A percentile compares a stretch with the other conserved stretches of the same genome.
These are phyloP conservation scores for Peronospora destructor DNA, from an alignment of 352 stramenopile genomes.

Conservation along the genomic window DNA sequence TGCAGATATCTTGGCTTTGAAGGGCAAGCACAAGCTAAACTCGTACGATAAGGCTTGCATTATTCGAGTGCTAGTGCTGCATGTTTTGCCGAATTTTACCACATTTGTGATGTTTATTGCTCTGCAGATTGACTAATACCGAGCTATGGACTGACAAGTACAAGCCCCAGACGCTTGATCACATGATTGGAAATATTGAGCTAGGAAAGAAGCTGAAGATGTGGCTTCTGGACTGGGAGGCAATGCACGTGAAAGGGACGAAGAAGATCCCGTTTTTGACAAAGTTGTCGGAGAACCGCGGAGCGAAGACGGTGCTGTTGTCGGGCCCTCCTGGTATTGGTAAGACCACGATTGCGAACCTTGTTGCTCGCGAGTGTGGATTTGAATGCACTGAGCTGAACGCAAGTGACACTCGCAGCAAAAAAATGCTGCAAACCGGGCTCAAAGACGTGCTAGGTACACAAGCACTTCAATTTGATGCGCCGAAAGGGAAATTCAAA, in stretches of 20 bases:
- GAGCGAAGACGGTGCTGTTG: constrained; percentile 91
- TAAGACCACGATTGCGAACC: constrained; percentile 94
- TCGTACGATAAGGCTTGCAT: constrained; percentile 24
- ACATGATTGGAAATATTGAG: constrained; percentile 93
- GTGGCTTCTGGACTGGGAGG: constrained; percentile 82
- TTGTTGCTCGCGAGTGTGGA: constrained; percentile 87
- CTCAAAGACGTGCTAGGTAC: constrained; percentile 91
- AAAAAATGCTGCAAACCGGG: constrained; percentile 90
- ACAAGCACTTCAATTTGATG: constrained; percentile 86
- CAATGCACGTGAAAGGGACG: constrained; percentile 73
- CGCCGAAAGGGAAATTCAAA: constrained; percentile 27
- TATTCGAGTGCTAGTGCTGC: neutral
- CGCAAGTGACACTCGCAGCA: constrained; percentile 95
- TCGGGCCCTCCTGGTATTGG: constrained; percentile 94
- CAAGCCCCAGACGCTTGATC: constrained; percentile 83
- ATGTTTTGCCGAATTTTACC: no score
- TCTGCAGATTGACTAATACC: constrained; percentile 36
- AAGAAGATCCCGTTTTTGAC: constrained; percentile 76
- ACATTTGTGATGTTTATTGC: constrained; percentile 2
- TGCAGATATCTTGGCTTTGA: constrained; percentile 24
- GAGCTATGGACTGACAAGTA: constrained; percentile 96
- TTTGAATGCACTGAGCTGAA: constrained; percentile 96
- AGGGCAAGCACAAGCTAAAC: constrained; percentile 51
- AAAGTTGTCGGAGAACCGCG: constrained; percentile 82
- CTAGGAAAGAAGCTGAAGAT: constrained; percentile 79